Conservation (phyloP, 768 basidiomycete genomes). For the Chiua virens region DNA sequence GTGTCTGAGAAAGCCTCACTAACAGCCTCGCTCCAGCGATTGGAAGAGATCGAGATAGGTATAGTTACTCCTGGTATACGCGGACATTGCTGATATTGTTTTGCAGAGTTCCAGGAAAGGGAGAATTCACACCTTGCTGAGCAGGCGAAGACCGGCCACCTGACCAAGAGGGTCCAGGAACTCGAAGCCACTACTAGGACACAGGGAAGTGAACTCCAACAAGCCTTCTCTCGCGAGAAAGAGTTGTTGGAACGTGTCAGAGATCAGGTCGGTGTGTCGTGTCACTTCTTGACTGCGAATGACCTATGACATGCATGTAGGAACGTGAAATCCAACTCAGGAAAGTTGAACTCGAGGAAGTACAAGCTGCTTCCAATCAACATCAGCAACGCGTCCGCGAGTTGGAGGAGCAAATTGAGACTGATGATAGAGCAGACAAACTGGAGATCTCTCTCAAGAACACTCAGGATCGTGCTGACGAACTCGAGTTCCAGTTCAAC, state of each 20-base stretch:
- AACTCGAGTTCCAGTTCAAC: conserved; percentile 79
- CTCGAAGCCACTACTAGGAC: conserved; percentile 41
- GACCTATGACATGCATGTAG: conserved; percentile 33
- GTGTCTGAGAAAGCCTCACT: conserved; percentile 72
- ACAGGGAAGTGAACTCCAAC: conserved; percentile 43
- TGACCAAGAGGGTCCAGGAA: conserved; percentile 43
- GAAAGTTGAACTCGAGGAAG: conserved; percentile 52
- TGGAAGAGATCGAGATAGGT: conserved; percentile 65
- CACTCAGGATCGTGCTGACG: conserved; percentile 78
- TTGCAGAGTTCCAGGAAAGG: conserved; percentile 44
- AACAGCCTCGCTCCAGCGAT: conserved; percentile 53
- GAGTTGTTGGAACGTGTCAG: conserved; percentile 39
- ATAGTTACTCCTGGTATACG: conserved; percentile 18
- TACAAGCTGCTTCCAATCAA: conserved; percentile 53
- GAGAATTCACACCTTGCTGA: conserved; percentile 45
- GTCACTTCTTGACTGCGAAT: not conserved
- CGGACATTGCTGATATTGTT: not conserved
- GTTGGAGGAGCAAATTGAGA: conserved; percentile 79
- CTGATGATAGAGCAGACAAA: conserved; percentile 76
- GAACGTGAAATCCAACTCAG: conserved; percentile 74
- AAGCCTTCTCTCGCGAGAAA: conserved; percentile 45
- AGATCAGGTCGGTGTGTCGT: conserved; percentile 30
- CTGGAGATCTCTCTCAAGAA: conserved; percentile 73
- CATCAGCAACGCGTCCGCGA: conserved; percentile 63
- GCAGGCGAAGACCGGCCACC: conserved; percentile 36